Base-by-base conservation (phyloP, 208 protist genomes). In the Leishmania gerbilli region DNA sequence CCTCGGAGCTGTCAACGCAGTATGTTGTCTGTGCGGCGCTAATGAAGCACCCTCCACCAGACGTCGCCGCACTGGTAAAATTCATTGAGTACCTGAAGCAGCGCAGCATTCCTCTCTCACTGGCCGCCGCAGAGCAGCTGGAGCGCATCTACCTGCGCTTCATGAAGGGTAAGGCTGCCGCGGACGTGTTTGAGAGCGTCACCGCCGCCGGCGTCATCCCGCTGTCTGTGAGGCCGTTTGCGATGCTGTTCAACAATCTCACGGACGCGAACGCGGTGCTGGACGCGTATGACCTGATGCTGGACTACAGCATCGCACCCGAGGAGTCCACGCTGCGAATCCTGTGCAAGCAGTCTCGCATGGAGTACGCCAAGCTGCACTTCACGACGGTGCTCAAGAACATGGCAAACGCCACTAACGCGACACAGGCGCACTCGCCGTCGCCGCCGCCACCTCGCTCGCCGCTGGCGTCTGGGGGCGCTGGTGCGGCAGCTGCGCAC, bases 231-330 rank as follows among this genome's bases (percentile, higher is more conserved):
- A 87, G 91, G 1, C 92, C 92, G n/a, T 97, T 96, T 83, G 92
- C 90, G 53, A 92, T 97, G 86, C 77, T 97, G 31, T 96, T 97
- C 87, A 97, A 93, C 80, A 88, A 79, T 76, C 77, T 87, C n/a
- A 81, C 79, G 7, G 81, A 88, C 56, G 3, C 78, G 21, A 89
- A 85, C 81, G 82, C 80, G 24, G 86, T 95, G 27, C 71, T 97
- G 47, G 92, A 96, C 65, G 96, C 96, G 79, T 97, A 97, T 75
- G 90, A 95, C 65, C 82, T 94, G 47, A 97, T 97, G 95, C 84
- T 97, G 7, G 93, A 96, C 87, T 95, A 94, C 83, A 89, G 92
- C 79, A 96, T 97, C 74, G 71, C 84, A 11, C 95, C 95, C 11
- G 90, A 95, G 79, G 84, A 84, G 77, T 95, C 92, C 9, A 89